A percentile compares a stretch with the other conserved stretches of the same genome.
Evolutionary conservation across 441 rosid species (phyloP).

Genomic region (Cnidoscolus chayamansa): DNA sequence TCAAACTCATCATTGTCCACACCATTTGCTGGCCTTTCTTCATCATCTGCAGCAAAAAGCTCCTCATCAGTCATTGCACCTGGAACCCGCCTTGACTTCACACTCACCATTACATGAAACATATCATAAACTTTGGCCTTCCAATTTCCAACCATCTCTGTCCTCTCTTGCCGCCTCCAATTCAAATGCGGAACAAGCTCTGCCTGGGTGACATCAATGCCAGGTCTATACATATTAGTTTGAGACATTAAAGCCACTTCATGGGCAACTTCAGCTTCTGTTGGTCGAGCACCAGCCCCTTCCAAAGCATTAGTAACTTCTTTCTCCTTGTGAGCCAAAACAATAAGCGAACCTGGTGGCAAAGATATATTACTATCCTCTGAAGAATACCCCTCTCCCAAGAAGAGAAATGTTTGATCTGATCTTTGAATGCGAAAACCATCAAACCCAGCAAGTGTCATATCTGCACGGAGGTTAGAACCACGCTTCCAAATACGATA

Average conservation of each 20-base stretch:
- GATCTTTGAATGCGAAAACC: constrained; percentile 93
- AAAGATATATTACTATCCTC: constrained; percentile 69
- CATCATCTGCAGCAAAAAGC: constrained; percentile 80
- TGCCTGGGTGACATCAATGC: constrained; percentile 96
- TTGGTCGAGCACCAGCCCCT: constrained; percentile 94
- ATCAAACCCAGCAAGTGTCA: constrained; percentile 98
- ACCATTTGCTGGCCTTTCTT: constrained; percentile 55
- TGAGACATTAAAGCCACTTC: constrained; percentile 96
- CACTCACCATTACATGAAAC: constrained; percentile 98
- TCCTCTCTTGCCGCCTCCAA: constrained; percentile 97
- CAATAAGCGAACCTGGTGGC: constrained; percentile 81
- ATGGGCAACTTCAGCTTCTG: constrained; percentile 91
- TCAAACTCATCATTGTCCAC: constrained; percentile 68
- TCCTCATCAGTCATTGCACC: constrained; percentile 99
- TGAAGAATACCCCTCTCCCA: constrained; percentile 81
- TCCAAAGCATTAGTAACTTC: constrained; percentile 95
- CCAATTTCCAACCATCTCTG: constrained; percentile 93
- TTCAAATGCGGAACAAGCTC: constrained; percentile 83
- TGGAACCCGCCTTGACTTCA: constrained; percentile 97
- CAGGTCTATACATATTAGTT: constrained; percentile 99
- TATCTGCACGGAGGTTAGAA: constrained; percentile 94
- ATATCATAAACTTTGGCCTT: constrained; percentile 93
- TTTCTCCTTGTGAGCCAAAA: constrained; percentile 94
- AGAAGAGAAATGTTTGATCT: constrained; percentile 83
- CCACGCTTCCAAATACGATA: constrained; percentile 99